Base-by-base conservation (phyloP, 129 eudicot genomes). In the Deinandra increscens region DNA sequence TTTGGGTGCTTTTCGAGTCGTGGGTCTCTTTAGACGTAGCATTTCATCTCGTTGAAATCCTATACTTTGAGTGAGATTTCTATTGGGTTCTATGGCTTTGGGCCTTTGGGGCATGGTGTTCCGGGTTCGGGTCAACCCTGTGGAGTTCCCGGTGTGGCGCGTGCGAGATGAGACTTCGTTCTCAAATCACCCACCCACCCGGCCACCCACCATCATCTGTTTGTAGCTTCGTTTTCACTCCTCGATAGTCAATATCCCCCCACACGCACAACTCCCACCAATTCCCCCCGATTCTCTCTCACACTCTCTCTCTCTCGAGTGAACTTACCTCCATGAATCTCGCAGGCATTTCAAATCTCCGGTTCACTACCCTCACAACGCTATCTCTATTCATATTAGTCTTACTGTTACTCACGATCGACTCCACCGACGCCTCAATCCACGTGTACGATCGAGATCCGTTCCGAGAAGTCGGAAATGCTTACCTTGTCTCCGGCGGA, bases 401-500 rank as follows among this genome's bases (percentile, higher is more conserved):
- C 6, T 18, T 69, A 58, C 34, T 74, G 20, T 20, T 74, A 66
- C 65, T 74, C 22, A 69, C 73, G 49, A 61, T 79, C 60, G 60
- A 81, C 66, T 79, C 85, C 81, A 75, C 88, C 55, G 75, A 81
- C 50, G 95, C 93, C 41, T 94, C 99, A 43, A 58, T 94, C 66
- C 99, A 94, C 84, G 81, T 69, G 82, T 94, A 94, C 89, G 71
- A 68, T 67, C 87, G 82, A 69, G 92, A 89, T 83, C 88, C 84
- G 29, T 82, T 94, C 87, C 79, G 85, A 60, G 99, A 94, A 78
- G 99, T 94, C 72, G 99, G 99, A 9, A 94, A 81, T 79, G 88
- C 99, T 5, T 87, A 73, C 77, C 97, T 94, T 23, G 81, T 89
- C 74, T 86, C 99, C 80, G 99, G 97, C 61, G 99, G 97, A 49